Evolutionary conservation across 306 rosid genomes (phyloP), one percentile per base, ranked within the genome.

Genomic region (Pachyrhizus erosus): DNA sequence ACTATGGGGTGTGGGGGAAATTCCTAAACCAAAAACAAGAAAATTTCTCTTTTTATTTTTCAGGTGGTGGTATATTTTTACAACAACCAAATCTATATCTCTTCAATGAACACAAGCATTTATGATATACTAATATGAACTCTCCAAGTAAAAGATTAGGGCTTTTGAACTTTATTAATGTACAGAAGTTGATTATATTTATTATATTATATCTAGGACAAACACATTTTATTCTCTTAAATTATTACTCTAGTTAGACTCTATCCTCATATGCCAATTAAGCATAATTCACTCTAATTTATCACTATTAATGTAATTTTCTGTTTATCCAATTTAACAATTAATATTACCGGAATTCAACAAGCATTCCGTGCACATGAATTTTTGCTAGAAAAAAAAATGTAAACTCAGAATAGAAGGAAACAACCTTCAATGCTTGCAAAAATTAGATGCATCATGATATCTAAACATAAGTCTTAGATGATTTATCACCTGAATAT

Each of bases 341-440:
- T 62, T 24, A 60, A 26, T 29, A 10, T 64, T 33, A 64, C 15
- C 6, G 17, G 5, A 64, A 31, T 29, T 64, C 66, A 17, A 31
- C 15, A 13, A 1, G 5, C 11, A 3, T 24, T 23, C 15, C 11
- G 2, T 2, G n/a, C 7, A 5, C n/a, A 60, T 26, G 18, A 60
- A 11, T 5, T 12, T 60, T 29, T 61, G 21, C 11, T 27, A 15
- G 20, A 24, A 58, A 58, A 31, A 64, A 39, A 17, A 0, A 15
- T 26, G 77, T 18, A 55, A 18, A 67, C 49, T 55, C 26, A 31
- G 5, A 24, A 84, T 51, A 61, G 52, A 73, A 78, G 77, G 43
- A 73, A 37, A 78, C 80, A 73, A 29, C 46, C 79, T 78, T 48
- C 65, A 15, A 64, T 49, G 43, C 13, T 73, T 24, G 34, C 75